Evolutionary conservation across 257 asterid genomes (phyloP).

Genomic region (Fraxinus cuspidata): DNA sequence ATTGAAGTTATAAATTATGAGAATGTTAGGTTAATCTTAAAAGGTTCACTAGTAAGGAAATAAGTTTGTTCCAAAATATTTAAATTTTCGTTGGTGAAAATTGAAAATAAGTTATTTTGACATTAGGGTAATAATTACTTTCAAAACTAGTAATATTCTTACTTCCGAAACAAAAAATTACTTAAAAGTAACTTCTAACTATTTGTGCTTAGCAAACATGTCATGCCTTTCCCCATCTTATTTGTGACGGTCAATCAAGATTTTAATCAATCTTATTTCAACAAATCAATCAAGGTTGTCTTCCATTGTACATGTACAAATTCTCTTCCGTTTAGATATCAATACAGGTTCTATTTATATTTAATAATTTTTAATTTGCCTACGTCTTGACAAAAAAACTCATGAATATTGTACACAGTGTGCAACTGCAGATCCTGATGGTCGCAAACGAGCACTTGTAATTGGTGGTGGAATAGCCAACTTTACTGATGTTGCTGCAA

Average conservation of each 20-base stretch:
- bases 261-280: not conserved
- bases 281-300: not conserved
- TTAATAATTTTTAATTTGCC: not conserved
- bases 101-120: not conserved
- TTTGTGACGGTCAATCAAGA: not conserved
- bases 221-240: not conserved
- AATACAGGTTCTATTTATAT: not conserved
- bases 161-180: not conserved
- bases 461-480: constrained; percentile 96
- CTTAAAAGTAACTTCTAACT: not conserved
- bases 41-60: not conserved
- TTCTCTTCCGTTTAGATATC: not conserved
- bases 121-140: not conserved
- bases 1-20: not conserved
- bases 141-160: not conserved
- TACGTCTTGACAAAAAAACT: not conserved
- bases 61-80: not conserved
- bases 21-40: not conserved
- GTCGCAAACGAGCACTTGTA: constrained; percentile 81
- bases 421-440: constrained; percentile 95
- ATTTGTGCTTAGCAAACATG: not conserved
- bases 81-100: not conserved
- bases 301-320: not conserved
- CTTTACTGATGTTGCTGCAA: constrained; percentile 94
- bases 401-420: constrained; percentile 48